Evolutionary conservation across 495 filamentous ascomycete genomes (phyloP).

Genomic region (Penicillium herquei): DNA sequence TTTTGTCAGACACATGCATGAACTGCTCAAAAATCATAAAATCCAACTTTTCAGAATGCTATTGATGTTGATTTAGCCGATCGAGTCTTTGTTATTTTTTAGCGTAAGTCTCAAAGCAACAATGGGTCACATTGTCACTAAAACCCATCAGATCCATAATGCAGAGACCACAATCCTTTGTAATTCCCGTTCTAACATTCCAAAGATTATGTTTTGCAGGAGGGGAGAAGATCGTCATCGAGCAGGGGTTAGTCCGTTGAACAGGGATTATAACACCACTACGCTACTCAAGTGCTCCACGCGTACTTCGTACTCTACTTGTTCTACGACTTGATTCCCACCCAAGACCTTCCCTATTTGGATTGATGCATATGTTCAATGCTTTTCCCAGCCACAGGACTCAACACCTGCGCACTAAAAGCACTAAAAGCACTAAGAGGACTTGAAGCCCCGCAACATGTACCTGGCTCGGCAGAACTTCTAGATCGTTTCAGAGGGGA

Average conservation of each 20-base stretch:
- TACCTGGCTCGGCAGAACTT: slow-evolving; percentile 22
- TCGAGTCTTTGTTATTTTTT: neutral
- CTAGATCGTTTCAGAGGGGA: slow-evolving; percentile 41
- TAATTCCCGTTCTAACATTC: neutral
- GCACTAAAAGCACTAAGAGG: neutral
- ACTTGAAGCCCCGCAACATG: neutral
- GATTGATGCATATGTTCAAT: slow-evolving; percentile 13
- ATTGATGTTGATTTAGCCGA: neutral
- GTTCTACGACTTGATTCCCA: no score
- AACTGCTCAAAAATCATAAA: no score
- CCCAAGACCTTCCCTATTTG: slow-evolving; percentile 8
- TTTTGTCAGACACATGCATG: no score
- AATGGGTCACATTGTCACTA: no score
- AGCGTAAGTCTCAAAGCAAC: neutral
- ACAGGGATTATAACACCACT: neutral
- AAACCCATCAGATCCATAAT: no score
- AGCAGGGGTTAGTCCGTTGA: slow-evolving; percentile 2
- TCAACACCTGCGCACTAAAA: no score
- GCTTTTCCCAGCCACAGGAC: slow-evolving; percentile 10
- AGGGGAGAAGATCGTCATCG: slow-evolving; percentile 8
- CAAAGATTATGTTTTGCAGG: neutral
- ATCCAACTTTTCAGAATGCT: no score
- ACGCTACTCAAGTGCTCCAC: neutral
- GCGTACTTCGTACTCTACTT: neutral
- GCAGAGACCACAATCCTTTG: no score